These are phyloP conservation scores for Styphnolobium japonicum DNA, from an alignment of 306 rosid genomes.

Conservation along the genomic window DNA sequence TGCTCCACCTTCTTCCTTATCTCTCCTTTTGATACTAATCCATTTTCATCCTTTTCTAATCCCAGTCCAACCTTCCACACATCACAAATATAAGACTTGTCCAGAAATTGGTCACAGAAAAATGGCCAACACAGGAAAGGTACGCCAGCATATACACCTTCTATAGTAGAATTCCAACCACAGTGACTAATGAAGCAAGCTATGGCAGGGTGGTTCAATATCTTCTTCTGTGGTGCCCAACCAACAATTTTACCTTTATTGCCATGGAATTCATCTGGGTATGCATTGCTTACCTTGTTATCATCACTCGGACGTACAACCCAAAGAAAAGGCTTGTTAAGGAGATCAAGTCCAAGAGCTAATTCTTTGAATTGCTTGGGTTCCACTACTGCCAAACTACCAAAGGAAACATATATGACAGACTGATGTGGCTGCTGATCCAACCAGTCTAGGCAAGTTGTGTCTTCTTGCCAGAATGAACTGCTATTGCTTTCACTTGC, in stretches of 20 bases:
- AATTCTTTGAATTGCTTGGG: not conserved
- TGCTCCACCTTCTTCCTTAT: constrained; percentile 22
- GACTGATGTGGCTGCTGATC: not conserved
- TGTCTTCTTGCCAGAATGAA: not conserved
- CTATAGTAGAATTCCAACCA: constrained; percentile 38
- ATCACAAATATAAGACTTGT: constrained; percentile 25
- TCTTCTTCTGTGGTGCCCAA: constrained; percentile 30
- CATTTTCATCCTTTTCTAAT: not conserved
- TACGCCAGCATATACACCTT: constrained; percentile 24
- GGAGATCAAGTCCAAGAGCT: constrained; percentile 12
- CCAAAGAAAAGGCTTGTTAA: constrained; percentile 17
- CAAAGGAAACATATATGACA: constrained; percentile 17
- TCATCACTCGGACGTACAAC: constrained; percentile 10
- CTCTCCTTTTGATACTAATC: not conserved
- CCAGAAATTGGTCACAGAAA: constrained; percentile 11
- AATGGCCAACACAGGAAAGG: constrained; percentile 42
- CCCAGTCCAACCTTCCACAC: constrained; percentile 29
- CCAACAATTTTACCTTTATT: not conserved
- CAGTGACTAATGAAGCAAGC: constrained; percentile 37
- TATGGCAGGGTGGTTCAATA: constrained; percentile 22
- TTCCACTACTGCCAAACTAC: not conserved
- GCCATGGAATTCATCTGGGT: constrained; percentile 3
- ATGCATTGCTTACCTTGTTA: not conserved
- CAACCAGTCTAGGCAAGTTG: not conserved
- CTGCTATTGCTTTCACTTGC: not conserved